These are phyloP conservation scores for Graphilbum sp. DNA, from an alignment of 2,329 filamentous ascomycete species.

Conservation along the genomic window DNA sequence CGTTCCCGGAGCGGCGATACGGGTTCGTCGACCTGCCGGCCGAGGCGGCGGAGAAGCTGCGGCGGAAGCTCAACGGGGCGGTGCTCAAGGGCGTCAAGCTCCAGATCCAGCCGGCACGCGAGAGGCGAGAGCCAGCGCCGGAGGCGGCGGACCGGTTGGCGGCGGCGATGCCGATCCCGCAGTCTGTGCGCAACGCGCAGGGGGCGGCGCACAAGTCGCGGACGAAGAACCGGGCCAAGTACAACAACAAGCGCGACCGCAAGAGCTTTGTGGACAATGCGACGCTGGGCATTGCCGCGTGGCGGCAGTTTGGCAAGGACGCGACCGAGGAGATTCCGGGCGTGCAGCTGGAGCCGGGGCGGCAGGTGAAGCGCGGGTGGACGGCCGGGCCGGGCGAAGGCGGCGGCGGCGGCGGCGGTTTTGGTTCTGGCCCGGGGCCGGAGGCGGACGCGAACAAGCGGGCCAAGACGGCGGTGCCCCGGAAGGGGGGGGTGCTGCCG, in stretches of 20 bases:
- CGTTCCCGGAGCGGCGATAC: conserved; percentile 81
- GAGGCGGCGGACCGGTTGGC: background rate
- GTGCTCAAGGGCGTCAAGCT: conserved; percentile 76
- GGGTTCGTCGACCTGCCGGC: conserved; percentile 74
- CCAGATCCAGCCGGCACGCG: conserved; percentile 56
- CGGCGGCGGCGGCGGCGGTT: background rate
- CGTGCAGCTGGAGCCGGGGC: conserved; percentile 52
- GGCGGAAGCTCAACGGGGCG: conserved; percentile 77
- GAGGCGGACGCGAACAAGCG: conserved; percentile 11
- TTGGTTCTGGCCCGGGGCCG: background rate
- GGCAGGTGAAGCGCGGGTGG: conserved; percentile 82
- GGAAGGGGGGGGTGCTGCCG: conserved; percentile 15
- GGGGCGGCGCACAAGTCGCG: background rate
- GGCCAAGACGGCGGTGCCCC: conserved; percentile 7
- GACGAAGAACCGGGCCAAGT: background rate
- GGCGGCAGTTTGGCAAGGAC: conserved; percentile 13
- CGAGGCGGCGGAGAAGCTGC: conserved; percentile 76
- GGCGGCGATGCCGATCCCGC: background rate
- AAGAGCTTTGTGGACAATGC: background rate
- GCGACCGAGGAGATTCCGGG: conserved; percentile 36
- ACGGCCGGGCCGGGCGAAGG: conserved; percentile 38
- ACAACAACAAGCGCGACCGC: background rate
- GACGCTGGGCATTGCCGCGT: background rate
- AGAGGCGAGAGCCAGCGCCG: conserved; percentile 11
- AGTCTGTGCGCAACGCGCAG: background rate